Conservation (phyloP, 129 eudicot genomes). For the Flaveria robusta region DNA sequence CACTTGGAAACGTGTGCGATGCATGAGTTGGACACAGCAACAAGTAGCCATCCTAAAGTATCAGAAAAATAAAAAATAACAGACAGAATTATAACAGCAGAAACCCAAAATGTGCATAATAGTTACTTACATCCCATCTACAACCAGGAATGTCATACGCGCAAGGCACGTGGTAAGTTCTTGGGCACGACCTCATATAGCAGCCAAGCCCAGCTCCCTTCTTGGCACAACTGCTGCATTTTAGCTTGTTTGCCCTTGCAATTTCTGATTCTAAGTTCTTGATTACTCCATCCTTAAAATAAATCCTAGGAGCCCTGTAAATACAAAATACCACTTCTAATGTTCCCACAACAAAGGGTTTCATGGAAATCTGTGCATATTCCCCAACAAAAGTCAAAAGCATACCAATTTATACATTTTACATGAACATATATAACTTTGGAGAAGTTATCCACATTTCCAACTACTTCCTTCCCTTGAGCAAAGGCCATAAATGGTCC, state of each 20-base stretch:
- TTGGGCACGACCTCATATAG: slow-evolving; percentile 61
- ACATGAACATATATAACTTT: slow-evolving; percentile 59
- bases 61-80: neutral
- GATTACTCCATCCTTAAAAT: slow-evolving; percentile 46
- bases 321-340: neutral
- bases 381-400: neutral
- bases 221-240: slow-evolving; percentile 68
- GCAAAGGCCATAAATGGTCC: slow-evolving; percentile 72
- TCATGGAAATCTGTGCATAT: neutral
- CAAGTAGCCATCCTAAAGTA: slow-evolving; percentile 49
- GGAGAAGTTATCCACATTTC: slow-evolving; percentile 35
- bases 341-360: neutral
- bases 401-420: slow-evolving; percentile 76
- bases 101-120: neutral
- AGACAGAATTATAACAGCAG: neutral
- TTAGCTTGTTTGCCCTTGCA: slow-evolving; percentile 74
- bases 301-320: slow-evolving; percentile 80
- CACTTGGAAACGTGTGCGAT: slow-evolving; percentile 67
- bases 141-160: slow-evolving; percentile 58
- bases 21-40: slow-evolving; percentile 75
- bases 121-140: slow-evolving; percentile 88
- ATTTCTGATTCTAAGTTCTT: slow-evolving; percentile 74
- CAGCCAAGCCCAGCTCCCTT: slow-evolving; percentile 97
- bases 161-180: slow-evolving; percentile 83
- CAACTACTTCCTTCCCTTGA: slow-evolving; percentile 58